Base-by-base conservation (phyloP, 192 early-diverging fungal species). In the Umbelopsis vinacea region DNA sequence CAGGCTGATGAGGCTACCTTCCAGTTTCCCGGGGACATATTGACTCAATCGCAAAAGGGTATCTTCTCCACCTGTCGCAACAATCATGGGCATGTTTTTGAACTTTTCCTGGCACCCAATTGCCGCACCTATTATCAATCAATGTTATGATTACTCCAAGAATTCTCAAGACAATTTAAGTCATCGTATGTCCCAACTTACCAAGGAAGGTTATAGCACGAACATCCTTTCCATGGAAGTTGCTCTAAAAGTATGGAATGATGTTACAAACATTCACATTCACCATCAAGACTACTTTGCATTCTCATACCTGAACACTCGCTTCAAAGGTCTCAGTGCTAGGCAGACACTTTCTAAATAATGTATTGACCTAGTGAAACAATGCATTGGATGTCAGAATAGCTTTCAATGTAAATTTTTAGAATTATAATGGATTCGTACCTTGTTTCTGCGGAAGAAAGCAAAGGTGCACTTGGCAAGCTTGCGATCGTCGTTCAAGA, bases 201-300 rank as follows among this genome's bases (percentile, higher is more conserved):
- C 74, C 52, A 24, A 89, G 50, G 70, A 83, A 89, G 52, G 78
- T 66, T 26, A 90, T 69, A 0, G 84, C 84, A 14, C 91, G 79
- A 17, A 87, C 86, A 53, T 93, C 92, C 17, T 84, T 76, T 19
- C 89, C 90, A 72, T 92, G 87, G 66, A 82, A 87, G 63, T 45
- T 68, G n/a, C 24, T 68, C 46, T 68, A 11, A 33, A 6, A 37
- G 14, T 10, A 43, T 43, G 40, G 11, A 43, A 43, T 43, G 11
- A 6, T 6, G 22, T 19, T 29, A 14, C n/a, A 22, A 37, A 40
- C 21, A 46, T 43, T 11, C 40, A 14, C 4, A 33, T 37, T 29
- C 10, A 37, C 26, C 11, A 26, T 19, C 33, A 33, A 17, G 4
- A 29, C 26, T 4, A 19, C 33, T 29, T 19, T 35, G 11, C 55